Evolutionary conservation across 768 basidiomycete species (phyloP), one percentile per base, ranked within the genome.

Genomic region (Lactarius psammicola): DNA sequence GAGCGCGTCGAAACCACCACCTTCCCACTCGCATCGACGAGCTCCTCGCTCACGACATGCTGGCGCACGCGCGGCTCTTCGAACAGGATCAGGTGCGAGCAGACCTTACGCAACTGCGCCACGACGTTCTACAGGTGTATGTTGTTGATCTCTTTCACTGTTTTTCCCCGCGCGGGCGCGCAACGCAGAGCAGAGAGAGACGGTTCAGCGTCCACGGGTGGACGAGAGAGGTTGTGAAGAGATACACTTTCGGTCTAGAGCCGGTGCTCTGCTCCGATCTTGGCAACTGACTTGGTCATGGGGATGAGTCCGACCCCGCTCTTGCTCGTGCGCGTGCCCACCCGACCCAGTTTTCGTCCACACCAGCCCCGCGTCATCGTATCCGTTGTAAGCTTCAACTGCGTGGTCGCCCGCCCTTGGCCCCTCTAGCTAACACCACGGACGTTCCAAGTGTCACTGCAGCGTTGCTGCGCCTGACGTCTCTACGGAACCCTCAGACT

Each of bases 81-180:
- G 73, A 96, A 95, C 6, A 94, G 77, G 79, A 91, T 91, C 0
- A 95, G 95, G 76, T 98, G 94, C 18, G 90, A 94, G 79, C 93
- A 94, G 2, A 95, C 92, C 82, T 98, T 98, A 61, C 96, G 91
- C 4, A 98, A 82, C 75, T 98, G 96, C 96, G 98, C 98, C 64
- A 98, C 88, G 2, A 70, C 71, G 72, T 98, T 99, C 74, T 98
- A 94, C 18, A 99, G 82, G 60, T 87, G 87, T 90, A 95, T 89
- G 74, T 94, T 94, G 76, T 95, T 95, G 44, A 96, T 87, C 56
- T 89, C 84, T 73, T 88, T 91, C 62, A 85, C 94, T 95, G 67
- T 18, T n/a, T n/a, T n/a, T n/a, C n/a, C n/a, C n/a, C n/a, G n/a
- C n/a, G n/a, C n/a, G n/a, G n/a, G n/a, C n/a, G n/a, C n/a, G n/a